phyloP scores from a whole-genome alignment of 2,329 filamentous ascomycete genomes.

The Elsinoe australis region DNA sequence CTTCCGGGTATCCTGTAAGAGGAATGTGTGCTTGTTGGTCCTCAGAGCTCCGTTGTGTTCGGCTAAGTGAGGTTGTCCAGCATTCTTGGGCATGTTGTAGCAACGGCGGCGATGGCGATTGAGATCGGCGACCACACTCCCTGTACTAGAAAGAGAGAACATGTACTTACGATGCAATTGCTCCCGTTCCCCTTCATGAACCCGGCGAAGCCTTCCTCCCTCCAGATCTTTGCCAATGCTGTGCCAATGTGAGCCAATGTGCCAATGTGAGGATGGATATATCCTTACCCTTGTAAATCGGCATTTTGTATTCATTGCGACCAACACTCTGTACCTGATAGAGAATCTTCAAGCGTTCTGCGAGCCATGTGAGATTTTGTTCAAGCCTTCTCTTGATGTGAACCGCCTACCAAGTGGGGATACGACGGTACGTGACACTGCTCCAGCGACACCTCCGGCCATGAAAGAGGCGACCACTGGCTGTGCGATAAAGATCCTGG shows the following conservation, averaged over 20 bases:
- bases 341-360: constrained; percentile 90
- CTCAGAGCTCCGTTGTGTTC: too few species aligned
- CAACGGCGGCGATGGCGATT: too few species aligned
- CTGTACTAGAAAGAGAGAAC: too few species aligned
- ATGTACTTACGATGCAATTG: constrained; percentile 63
- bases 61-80: too few species aligned
- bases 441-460: constrained; percentile 86
- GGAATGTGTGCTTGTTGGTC: too few species aligned
- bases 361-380: constrained; percentile 10
- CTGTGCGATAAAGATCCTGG: constrained; percentile 53
- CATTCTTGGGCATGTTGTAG: too few species aligned
- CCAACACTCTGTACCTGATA: constrained; percentile 91
- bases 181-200: constrained; percentile 98
- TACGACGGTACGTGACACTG: constrained; percentile 94
- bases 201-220: constrained; percentile 90
- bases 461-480: constrained; percentile 88
- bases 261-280: background rate
- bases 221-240: constrained; percentile 89
- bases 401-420: constrained; percentile 57
- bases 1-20: too few species aligned
- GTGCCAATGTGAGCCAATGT: background rate
- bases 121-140: too few species aligned
- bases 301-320: constrained; percentile 86
- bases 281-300: constrained; percentile 58
- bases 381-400: constrained; percentile 1